Evolutionary conservation across 1,284 basidiomycete genomes (phyloP), one percentile per base, ranked within the genome.

Genomic region (Xanthoconium separans): DNA sequence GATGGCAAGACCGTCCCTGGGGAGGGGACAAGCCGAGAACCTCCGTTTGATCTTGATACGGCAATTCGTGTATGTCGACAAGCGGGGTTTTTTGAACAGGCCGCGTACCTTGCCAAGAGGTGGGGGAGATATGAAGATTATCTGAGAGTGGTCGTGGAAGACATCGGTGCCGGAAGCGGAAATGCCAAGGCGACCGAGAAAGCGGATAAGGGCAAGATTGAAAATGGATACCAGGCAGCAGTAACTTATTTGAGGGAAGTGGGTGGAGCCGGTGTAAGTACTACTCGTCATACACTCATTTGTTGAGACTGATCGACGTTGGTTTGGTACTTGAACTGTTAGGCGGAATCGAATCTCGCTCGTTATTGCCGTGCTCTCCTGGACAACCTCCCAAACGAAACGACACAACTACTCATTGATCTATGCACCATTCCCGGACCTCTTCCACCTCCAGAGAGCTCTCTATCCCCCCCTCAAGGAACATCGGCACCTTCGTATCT

Each of bases 61-160:
- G 97, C 95, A 0, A 98, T 99, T 57, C 82, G 93, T 1, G 96
- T 99, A 11, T 98, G 95, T 69, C 81, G 96, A 20, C 96, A 98
- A 70, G 96, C 94, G 0, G 93, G 95, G 0, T 99, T 97, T 72
- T 97, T 91, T 65, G 88, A 93, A 48, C 96, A 99, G 66, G 97
- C 97, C 0, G 85, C 88, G 0, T 99, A 97, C 70, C 81, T 99
- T 5, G 96, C 96, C 6, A 87, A 87, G 73, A 91, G 93, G 66
- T 98, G 95, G 71, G 84, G 86, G 39, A 77, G 91, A 30, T 93
- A 98, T 63, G 93, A 95, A 63, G 96, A 98, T 61, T 98, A 95
- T 68, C 70, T 99, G 40, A 79, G 93, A 49, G 97, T 98, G 49
- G 91, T 96, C 71, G 91, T 99, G 47, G 95, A 98, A 70, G 96